Base-by-base conservation (phyloP, 805 yeast genomes). In the Saccharomycopsis selenospora region DNA sequence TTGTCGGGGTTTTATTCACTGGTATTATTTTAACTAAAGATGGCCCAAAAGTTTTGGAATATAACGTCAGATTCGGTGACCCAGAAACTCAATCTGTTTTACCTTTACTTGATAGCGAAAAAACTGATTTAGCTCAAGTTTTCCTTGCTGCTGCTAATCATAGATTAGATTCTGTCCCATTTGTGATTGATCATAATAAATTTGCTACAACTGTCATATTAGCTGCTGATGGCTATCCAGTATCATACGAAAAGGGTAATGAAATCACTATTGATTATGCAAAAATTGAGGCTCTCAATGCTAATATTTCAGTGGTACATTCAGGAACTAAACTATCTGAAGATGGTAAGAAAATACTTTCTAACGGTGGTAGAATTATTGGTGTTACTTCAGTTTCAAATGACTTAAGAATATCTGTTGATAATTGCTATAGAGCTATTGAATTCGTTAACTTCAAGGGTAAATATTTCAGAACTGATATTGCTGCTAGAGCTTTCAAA, bases 211-310 rank as follows among this genome's bases (percentile, higher is more conserved):
- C 98, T 4, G 98, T 93, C 25, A 97, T 93, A 4, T 74, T 91
- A 78, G 81, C 98, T 38, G 98, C 99, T 49, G 96, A 89, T 55
- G 99, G 99, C 2, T 93, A 93, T 66, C 99, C 99, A 7, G 95
- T 85, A 59, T 55, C 79, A 3, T 95, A 95, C 66, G 67, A 67
- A 14, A 91, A 89, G 68, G 96, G 95, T 47, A 95, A 91, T 59
- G 82, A 72, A 60, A 91, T 93, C 61, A 78, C 80, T 2, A 66
- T 90, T 47, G 73, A 59, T 33, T 13, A 57, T 27, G 55, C 57
- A 18, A 43, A 45, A 14, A 30, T 51, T 3, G 40, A 47, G 2
- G 45, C 61, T 30, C 64, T 68, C 27, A 59, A 63, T 10, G 68
- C 68, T 36, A 72, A 82, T 58, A 79, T 93, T 2, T 79, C 71